Evolutionary conservation across 495 filamentous ascomycete species (phyloP).

Genomic region (Daldinia vernicosa): DNA sequence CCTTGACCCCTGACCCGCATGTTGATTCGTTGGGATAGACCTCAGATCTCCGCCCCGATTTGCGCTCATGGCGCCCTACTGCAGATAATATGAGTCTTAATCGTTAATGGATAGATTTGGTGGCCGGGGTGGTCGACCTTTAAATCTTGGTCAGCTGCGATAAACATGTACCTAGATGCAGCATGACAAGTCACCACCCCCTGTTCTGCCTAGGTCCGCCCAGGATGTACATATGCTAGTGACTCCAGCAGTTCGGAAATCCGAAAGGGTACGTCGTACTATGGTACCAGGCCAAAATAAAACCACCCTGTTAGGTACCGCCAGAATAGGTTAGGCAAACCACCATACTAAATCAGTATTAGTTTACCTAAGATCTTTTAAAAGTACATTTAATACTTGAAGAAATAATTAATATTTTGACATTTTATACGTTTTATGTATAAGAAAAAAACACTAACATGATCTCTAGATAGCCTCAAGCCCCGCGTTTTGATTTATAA

Average conservation of each 20-base stretch:
- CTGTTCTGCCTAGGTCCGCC: slow-evolving; percentile 27
- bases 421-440: too few relatives aligned
- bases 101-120: slow-evolving; percentile 18
- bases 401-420: too few relatives aligned
- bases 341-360: too few relatives aligned
- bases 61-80: slow-evolving; percentile 20
- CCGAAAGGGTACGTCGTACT: slow-evolving; percentile 8
- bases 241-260: slow-evolving; percentile 23
- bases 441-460: too few relatives aligned
- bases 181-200: slow-evolving; percentile 11
- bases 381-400: too few relatives aligned
- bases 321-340: too few relatives aligned
- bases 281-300: too few relatives aligned
- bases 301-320: too few relatives aligned
- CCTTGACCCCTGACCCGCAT: slow-evolving; percentile 21
- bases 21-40: slow-evolving; percentile 35
- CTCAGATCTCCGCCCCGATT: slow-evolving; percentile 30
- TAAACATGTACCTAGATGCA: slow-evolving; percentile 3
- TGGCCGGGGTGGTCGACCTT: slow-evolving; percentile 3
- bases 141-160: slow-evolving; percentile 25
- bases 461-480: too few relatives aligned
- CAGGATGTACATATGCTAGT: slow-evolving; percentile 5
- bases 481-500: too few relatives aligned
- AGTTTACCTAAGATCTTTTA: too few relatives aligned
- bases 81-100: slow-evolving; percentile 28